Conservation (phyloP, 805 yeast genomes). For the Candida quercuum region DNA sequence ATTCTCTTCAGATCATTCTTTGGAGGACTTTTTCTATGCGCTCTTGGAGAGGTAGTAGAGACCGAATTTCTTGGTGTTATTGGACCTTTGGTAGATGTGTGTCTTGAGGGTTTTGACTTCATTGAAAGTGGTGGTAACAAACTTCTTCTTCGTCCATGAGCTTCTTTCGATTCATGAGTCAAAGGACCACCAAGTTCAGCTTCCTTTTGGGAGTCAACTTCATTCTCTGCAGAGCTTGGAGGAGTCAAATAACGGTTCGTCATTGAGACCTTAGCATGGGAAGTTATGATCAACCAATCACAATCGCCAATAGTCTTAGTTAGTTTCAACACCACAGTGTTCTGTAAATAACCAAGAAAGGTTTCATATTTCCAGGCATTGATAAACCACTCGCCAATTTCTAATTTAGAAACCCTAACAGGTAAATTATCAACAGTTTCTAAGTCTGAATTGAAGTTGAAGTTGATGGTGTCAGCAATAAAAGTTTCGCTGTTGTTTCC, state of each 20-base stretch:
- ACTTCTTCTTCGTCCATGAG: constrained; percentile 3
- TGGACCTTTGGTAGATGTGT: constrained; percentile 1
- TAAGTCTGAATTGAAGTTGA: constrained; percentile 23
- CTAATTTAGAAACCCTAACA: constrained; percentile 30
- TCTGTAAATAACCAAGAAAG: constrained; percentile 28
- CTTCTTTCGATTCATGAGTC: constrained; percentile 7
- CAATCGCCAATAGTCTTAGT: constrained; percentile 34
- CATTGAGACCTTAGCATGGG: constrained; percentile 26
- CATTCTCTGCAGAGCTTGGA: constrained; percentile 15
- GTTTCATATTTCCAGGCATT: constrained; percentile 36
- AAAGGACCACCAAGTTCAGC: constrained; percentile 12
- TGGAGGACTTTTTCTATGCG: not conserved
- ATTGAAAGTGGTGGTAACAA: constrained; percentile 7
- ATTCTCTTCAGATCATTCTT: constrained; percentile 16
- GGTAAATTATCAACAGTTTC: constrained; percentile 21
- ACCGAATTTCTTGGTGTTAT: not conserved
- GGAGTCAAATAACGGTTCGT: constrained; percentile 25
- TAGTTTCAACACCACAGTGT: constrained; percentile 30
- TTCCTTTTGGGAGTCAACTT: constrained; percentile 14
- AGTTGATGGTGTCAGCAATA: constrained; percentile 24
- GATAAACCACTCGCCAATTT: constrained; percentile 34
- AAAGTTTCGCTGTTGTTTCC: constrained; percentile 19
- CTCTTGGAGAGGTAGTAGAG: not conserved
- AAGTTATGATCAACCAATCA: constrained; percentile 32
- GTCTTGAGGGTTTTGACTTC: not conserved